Evolutionary conservation across 345 rosid species (phyloP).

Genomic region (Eutrema yunnanense): DNA sequence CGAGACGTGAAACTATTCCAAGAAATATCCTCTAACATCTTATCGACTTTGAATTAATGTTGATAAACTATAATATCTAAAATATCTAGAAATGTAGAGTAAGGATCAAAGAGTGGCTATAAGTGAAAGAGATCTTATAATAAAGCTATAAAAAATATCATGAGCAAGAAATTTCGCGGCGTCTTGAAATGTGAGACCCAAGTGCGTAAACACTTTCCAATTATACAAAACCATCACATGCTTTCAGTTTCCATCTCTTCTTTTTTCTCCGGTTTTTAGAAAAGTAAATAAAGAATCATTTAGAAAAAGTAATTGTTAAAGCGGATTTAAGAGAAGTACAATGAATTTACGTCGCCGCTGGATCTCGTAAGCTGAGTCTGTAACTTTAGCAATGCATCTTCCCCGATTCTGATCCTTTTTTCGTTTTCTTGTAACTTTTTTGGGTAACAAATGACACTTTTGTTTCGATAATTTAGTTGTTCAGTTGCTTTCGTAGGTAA

Average conservation of each 20-base stretch:
- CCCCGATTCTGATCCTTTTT: background rate
- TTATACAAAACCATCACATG: constrained; percentile 2
- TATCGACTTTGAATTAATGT: background rate
- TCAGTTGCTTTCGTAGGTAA: constrained; percentile 2
- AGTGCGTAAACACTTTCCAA: constrained; percentile 1
- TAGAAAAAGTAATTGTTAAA: background rate
- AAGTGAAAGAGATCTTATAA: constrained; percentile 4
- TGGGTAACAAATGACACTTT: background rate
- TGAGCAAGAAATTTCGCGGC: constrained; percentile 13
- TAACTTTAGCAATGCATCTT: constrained; percentile 14
- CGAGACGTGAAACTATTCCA: background rate
- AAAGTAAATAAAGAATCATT: background rate
- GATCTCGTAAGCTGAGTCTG: background rate
- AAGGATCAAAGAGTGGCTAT: background rate
- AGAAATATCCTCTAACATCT: background rate
- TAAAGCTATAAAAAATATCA: background rate
- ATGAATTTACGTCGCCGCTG: constrained; percentile 3
- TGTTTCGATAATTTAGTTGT: constrained; percentile 8
- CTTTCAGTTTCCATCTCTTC: background rate
- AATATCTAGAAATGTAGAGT: background rate
- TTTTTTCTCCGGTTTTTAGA: background rate
- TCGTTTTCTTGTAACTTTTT: background rate
- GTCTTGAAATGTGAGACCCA: constrained; percentile 13
- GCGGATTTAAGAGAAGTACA: background rate
- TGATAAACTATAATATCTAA: background rate